These are phyloP conservation scores for Carallia pectinifolia DNA, from an alignment of 345 rosid genomes.

Conservation along the genomic window DNA sequence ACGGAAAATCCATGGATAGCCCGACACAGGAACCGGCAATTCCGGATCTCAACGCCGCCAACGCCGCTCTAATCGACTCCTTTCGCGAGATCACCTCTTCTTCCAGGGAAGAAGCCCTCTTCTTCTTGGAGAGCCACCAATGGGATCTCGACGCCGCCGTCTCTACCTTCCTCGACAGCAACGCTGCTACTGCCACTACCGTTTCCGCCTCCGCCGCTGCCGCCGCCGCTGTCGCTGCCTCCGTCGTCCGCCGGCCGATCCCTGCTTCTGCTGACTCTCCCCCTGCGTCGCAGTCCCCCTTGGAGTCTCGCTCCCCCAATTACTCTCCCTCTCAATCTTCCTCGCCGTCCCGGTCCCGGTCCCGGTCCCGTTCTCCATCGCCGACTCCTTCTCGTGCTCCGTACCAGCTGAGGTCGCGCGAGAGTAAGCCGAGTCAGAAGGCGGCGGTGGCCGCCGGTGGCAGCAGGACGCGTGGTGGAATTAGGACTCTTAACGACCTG, in stretches of 20 bases:
- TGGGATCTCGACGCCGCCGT: slow-evolving; percentile 93
- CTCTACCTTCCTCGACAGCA: slow-evolving; percentile 80
- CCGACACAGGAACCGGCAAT: neutral
- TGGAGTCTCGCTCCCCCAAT: slow-evolving; percentile 36
- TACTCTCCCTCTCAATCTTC: slow-evolving; percentile 57
- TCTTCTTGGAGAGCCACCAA: slow-evolving; percentile 83
- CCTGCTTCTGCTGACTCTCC: slow-evolving; percentile 32
- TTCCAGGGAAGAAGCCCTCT: slow-evolving; percentile 68
- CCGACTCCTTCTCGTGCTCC: slow-evolving; percentile 21
- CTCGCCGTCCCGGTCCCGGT: slow-evolving; percentile 63
- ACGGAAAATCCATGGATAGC: slow-evolving; percentile 3
- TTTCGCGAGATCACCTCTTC: slow-evolving; percentile 91
- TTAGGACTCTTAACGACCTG: slow-evolving; percentile 86
- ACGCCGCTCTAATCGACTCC: slow-evolving; percentile 46
- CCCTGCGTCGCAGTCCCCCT: slow-evolving; percentile 35
- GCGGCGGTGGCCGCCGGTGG: slow-evolving; percentile 39
- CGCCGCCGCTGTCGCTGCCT: slow-evolving; percentile 12
- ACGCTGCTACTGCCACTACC: slow-evolving; percentile 13
- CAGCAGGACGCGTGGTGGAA: slow-evolving; percentile 47
- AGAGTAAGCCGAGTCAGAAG: slow-evolving; percentile 27
- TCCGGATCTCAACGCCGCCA: slow-evolving; percentile 15
- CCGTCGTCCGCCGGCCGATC: slow-evolving; percentile 16
- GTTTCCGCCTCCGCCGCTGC: slow-evolving; percentile 1
- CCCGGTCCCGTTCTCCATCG: slow-evolving; percentile 58
- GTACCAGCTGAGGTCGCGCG: slow-evolving; percentile 57